Conservation (phyloP, 2,329 filamentous ascomycete genomes). For the Aspergillus amoenus region DNA sequence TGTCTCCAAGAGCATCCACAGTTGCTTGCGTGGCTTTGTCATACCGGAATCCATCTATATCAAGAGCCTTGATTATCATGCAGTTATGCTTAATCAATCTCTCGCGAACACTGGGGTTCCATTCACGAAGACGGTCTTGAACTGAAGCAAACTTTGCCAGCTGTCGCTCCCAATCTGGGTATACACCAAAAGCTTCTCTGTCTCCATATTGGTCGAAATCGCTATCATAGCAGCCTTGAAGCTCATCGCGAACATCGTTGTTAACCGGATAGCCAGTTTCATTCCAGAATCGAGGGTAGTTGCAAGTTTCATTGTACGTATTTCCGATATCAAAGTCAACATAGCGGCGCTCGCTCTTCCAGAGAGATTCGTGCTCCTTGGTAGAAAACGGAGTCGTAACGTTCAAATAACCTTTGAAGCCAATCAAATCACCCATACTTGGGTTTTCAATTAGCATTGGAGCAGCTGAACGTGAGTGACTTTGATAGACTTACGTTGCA, state of each 20-base stretch:
- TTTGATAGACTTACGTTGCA: constrained; percentile 50
- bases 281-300: constrained; percentile 63
- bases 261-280: constrained; percentile 55
- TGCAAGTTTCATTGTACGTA: constrained; percentile 53
- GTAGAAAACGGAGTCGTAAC: constrained; percentile 55
- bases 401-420: constrained; percentile 62
- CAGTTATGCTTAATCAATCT: constrained; percentile 63
- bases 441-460: constrained; percentile 1
- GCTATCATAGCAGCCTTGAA: constrained; percentile 60
- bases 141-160: constrained; percentile 66
- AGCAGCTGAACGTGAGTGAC: too few species aligned
- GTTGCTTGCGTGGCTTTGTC: constrained; percentile 67
- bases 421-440: constrained; percentile 59
- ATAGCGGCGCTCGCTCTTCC: constrained; percentile 57
- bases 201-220: constrained; percentile 68
- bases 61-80: constrained; percentile 61
- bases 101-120: constrained; percentile 57
- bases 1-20: constrained; percentile 60
- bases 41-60: constrained; percentile 66
- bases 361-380: constrained; percentile 58
- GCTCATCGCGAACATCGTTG: constrained; percentile 45
- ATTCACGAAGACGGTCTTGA: constrained; percentile 66
- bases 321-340: constrained; percentile 59
- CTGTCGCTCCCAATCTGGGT: constrained; percentile 63
- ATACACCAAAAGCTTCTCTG: constrained; percentile 63